phyloP scores from a whole-genome alignment of 2,329 filamentous ascomycete species.

The Thelonectria rubi region DNA sequence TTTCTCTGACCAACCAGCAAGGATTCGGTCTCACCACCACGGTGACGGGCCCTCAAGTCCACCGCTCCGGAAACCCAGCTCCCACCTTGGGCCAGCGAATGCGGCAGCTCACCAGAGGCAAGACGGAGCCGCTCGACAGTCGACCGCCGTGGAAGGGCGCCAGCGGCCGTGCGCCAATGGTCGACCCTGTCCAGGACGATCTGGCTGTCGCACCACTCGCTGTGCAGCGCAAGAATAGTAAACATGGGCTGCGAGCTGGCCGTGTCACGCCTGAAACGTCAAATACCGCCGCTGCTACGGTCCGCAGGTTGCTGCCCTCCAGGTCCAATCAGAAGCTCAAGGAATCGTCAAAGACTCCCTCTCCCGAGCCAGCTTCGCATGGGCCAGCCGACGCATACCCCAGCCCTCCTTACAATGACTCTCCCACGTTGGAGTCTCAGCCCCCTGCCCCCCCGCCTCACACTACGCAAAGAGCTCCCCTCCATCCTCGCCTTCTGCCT shows the following conservation, averaged over 20 bases:
- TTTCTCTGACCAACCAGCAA: slow-evolving; percentile 23
- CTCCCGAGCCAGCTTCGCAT: slow-evolving; percentile 32
- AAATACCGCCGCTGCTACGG: slow-evolving; percentile 41
- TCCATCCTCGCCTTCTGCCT: slow-evolving; percentile 37
- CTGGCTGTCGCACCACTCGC: slow-evolving; percentile 63
- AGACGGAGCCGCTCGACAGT: slow-evolving; percentile 51
- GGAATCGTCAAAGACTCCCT: slow-evolving; percentile 38
- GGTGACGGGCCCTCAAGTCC: slow-evolving; percentile 38
- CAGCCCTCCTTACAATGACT: slow-evolving; percentile 47
- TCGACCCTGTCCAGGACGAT: slow-evolving; percentile 71
- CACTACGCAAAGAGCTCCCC: slow-evolving; percentile 25
- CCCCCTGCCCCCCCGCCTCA: slow-evolving; percentile 22
- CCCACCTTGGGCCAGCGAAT: slow-evolving; percentile 48
- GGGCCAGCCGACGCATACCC: slow-evolving; percentile 42
- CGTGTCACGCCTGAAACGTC: slow-evolving; percentile 50
- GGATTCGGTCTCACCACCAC: slow-evolving; percentile 39
- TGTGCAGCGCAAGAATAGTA: slow-evolving; percentile 62
- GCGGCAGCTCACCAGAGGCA: slow-evolving; percentile 47
- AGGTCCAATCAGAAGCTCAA: slow-evolving; percentile 46
- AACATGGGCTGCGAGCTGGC: slow-evolving; percentile 45
- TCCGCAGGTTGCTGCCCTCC: slow-evolving; percentile 50
- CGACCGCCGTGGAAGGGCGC: slow-evolving; percentile 76
- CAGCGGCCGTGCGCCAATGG: slow-evolving; percentile 72
- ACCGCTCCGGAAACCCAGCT: slow-evolving; percentile 38
- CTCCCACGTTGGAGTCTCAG: slow-evolving; percentile 36